Evolutionary conservation across 176 grass and related monocot genomes (phyloP).

Genomic region (Ananas comosus): DNA sequence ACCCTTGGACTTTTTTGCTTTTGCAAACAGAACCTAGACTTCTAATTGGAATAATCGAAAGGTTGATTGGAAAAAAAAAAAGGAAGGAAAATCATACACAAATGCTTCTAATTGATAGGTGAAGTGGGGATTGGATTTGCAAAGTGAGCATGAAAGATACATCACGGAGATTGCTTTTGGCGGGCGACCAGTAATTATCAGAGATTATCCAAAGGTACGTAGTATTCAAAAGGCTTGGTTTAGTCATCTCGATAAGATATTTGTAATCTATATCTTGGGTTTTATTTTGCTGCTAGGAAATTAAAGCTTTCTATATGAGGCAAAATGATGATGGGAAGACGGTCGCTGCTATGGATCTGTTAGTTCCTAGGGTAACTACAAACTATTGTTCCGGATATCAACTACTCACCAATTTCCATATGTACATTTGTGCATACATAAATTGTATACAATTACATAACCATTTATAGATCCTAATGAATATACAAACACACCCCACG

Average conservation of each 20-base stretch:
- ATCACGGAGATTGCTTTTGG: slow-evolving; percentile 94
- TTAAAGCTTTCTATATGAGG: slow-evolving; percentile 99
- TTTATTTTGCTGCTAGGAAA: slow-evolving; percentile 51
- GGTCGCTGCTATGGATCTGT: slow-evolving; percentile 91
- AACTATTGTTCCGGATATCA: too few relatives aligned
- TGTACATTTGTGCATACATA: too few relatives aligned
- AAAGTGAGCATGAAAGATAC: slow-evolving; percentile 98
- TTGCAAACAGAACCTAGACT: too few relatives aligned
- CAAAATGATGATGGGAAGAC: slow-evolving; percentile 91
- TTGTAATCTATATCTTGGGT: background rate
- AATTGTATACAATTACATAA: too few relatives aligned
- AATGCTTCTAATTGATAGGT: slow-evolving; percentile 43
- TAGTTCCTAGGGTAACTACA: slow-evolving; percentile 77
- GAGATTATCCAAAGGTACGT: slow-evolving; percentile 95
- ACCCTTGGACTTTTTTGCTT: too few relatives aligned
- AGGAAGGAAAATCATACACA: background rate
- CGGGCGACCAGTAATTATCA: slow-evolving; percentile 83
- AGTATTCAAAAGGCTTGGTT: background rate
- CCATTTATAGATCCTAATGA: too few relatives aligned
- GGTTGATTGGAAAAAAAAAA: background rate
- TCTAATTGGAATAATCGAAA: background rate
- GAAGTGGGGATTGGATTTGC: slow-evolving; percentile 93
- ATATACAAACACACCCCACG: too few relatives aligned
- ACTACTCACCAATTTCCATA: too few relatives aligned
- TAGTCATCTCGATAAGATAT: background rate